phyloP scores from a whole-genome alignment of 495 filamentous ascomycete genomes.

The Neurospora africana region DNA sequence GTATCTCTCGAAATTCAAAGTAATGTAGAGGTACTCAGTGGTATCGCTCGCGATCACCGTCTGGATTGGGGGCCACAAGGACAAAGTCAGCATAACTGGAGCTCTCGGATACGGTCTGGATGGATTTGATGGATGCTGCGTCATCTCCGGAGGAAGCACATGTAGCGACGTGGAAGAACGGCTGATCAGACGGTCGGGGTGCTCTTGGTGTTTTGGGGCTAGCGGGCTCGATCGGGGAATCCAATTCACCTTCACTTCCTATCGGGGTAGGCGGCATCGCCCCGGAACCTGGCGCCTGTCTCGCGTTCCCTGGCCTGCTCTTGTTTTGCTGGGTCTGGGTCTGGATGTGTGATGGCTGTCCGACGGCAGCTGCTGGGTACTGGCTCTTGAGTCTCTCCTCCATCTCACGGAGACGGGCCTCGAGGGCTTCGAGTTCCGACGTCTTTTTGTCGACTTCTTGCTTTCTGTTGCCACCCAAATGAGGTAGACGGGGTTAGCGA shows the following conservation, averaged over 20 bases:
- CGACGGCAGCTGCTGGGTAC: conserved; percentile 1
- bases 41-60: conserved; percentile 29
- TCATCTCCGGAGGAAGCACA: conserved; percentile 5
- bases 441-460: conserved; percentile 60
- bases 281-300: conserved; percentile 32
- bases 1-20: neutral
- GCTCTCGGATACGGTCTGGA: conserved; percentile 13
- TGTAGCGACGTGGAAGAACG: neutral
- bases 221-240: conserved; percentile 9
- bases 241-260: conserved; percentile 50
- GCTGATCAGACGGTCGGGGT: neutral
- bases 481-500: conserved; percentile 1
- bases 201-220: conserved; percentile 4
- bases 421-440: conserved; percentile 74
- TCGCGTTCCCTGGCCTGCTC: conserved; percentile 32
- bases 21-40: conserved; percentile 6
- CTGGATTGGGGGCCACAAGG: conserved; percentile 16
- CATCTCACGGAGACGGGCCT: conserved; percentile 71
- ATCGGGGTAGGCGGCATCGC: conserved; percentile 44
- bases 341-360: neutral
- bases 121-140: conserved; percentile 16
- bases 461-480: conserved; percentile 39
- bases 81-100: conserved; percentile 26
- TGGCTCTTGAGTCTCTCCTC: conserved; percentile 62
- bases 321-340: conserved; percentile 17